A percentile compares a stretch with the other conserved stretches of the same genome.
Evolutionary conservation across 495 filamentous ascomycete species (phyloP).

Genomic region (Pyrenula massariospora): DNA sequence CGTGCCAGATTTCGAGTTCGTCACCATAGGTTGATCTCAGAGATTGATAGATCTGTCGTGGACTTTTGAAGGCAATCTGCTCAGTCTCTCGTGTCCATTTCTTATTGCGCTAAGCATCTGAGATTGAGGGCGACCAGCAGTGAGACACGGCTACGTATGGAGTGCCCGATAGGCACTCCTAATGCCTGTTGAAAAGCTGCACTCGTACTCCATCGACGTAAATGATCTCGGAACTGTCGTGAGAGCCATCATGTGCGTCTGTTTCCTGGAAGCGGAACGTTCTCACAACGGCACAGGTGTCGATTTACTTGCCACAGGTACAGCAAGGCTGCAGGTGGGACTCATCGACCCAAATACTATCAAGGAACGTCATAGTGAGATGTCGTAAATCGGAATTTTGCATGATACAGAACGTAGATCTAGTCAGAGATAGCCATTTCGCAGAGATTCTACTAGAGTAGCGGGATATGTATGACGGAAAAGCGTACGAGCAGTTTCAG

Average conservation of each 20-base stretch:
- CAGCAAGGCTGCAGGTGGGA: background rate
- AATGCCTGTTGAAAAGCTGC: background rate
- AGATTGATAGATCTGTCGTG: background rate
- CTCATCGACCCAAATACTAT: background rate
- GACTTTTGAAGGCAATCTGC: background rate
- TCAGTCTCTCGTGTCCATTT: background rate
- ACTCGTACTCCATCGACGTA: background rate
- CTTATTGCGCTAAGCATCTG: background rate
- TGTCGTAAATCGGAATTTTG: too few relatives aligned
- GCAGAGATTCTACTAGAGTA: too few relatives aligned
- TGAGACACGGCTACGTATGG: background rate
- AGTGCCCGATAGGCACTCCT: background rate
- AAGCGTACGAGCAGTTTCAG: too few relatives aligned
- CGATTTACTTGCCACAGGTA: background rate
- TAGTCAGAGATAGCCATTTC: too few relatives aligned
- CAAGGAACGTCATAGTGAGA: too few relatives aligned
- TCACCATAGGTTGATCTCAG: background rate
- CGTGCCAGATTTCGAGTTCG: background rate
- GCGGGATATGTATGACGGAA: too few relatives aligned
- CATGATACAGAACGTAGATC: too few relatives aligned
- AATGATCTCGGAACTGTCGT: background rate
- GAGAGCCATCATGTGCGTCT: background rate
- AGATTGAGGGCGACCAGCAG: background rate
- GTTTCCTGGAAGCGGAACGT: background rate
- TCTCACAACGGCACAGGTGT: background rate